Base-by-base conservation (phyloP, 768 basidiomycete species). In the Pulveroboletus sp. region DNA sequence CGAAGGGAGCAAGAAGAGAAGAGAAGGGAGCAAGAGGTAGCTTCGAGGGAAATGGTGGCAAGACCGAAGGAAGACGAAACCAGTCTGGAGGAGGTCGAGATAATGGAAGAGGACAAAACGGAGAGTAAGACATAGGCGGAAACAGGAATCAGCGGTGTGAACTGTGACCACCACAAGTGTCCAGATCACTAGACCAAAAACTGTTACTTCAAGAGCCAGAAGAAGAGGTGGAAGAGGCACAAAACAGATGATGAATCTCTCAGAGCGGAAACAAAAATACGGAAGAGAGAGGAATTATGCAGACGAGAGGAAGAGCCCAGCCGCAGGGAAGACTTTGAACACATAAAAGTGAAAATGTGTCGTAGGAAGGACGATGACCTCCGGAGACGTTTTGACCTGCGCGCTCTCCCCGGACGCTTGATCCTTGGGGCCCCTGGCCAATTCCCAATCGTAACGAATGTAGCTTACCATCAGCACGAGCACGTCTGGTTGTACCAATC, bases 291-390 rank as follows among this genome's bases (percentile, higher is more conserved):
- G 15, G 60, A 62, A 26, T 37, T 61, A 39, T 56, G 35, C 46
- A 56, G 9, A 50, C 60, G 59, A 32, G 65, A 71, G 47, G 69
- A 62, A 17, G 62, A 66, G 26, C 53, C 64, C 8, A 57, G 35
- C 27, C 61, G 59, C n/a, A 57, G 53, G 45, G 69, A 68, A 44
- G 72, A 65, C 17, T 53, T 63, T 14, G 57, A 49, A 46, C 66
- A 60, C 50, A 57, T 66, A 40, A 63, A 65, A 51, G 57, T 63
- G 41, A 68, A 70, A 14, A 59, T 62, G 52, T 57, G 65, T 38
- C 68, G 63, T 32, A 64, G 60, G 38, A 55, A 63, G 53, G 26
- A 66, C 54, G 58, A 70, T 69, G 67, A 63, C 63, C 60, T 6
- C 58, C 30, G 15, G 65, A 67, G 42, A 48, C 58, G 14, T 54